Evolutionary conservation across 768 basidiomycete genomes (phyloP), one percentile per base, ranked within the genome.

Genomic region (Psilocybe cubensis): DNA sequence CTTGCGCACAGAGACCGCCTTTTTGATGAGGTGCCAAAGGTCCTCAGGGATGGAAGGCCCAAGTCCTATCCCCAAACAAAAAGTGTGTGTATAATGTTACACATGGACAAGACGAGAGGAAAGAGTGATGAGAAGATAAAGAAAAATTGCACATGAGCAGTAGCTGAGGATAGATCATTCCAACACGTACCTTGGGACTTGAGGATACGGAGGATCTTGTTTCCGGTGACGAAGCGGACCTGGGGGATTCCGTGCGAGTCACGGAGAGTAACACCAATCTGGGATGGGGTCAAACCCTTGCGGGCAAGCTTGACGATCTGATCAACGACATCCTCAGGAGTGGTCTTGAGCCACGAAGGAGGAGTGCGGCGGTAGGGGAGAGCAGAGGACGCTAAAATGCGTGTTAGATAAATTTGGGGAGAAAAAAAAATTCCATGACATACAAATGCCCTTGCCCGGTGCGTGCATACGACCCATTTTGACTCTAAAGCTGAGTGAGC

Each of bases 361-460:
- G 96, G 93, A 46, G 94, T 80, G 70, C 96, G 90, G 76, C 92
- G 89, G 85, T 98, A 98, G 57, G 96, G 96, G 71, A 98, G 92
- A 66, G 96, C 95, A 72, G 96, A 97, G 79, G 94, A 95, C 80
- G 90, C 87, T 80, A 51, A 21, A 56, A 23, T 46, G 9, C 33
- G 43, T 28, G 12, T 57, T 18, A 56, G 41, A 25, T 44, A 28
- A 43, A 20, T 44, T 49, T 56, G 27, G 43, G 12, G 17, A 47
- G 56, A 41, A 54, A 55, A 60, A 23, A 43, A 52, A 41, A 29
- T 20, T 23, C 25, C 53, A 43, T 21, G 56, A 87, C 90, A 69
- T 77, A 94, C 91, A 92, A 84, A 98, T 97, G 86, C 96, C 96
- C 94, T 98, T 98, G 79, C 94, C 94, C 79, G 95, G 94, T 87